Base-by-base conservation (phyloP, 257 asterid species). In the Striga asiatica region DNA sequence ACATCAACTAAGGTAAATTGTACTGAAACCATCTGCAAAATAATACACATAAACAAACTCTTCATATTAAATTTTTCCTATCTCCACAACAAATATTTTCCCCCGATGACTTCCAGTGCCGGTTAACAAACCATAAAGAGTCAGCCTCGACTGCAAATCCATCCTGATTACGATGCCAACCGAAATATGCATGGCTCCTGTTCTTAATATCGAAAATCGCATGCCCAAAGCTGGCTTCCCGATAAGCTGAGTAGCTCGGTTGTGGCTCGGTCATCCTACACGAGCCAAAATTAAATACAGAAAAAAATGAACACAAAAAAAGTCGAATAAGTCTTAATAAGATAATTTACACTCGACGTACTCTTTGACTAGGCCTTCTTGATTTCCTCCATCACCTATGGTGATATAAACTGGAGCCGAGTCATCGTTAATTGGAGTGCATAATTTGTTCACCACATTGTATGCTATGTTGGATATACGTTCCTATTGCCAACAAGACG, bases 371-470 rank as follows among this genome's bases (percentile, higher is more conserved):
- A 81, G 63, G 58, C 88, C 92, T 66, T 81, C 94, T 7, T 68
- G 82, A 64, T 81, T 84, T 37, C 94, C 94, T 61, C 92, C 88
- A 49, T 84, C 92, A 47, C 92, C 88, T 5, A 84, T 75, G 8
- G 88, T 81, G 13, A 81, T 77, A 16, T 84, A 81, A 2, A 81
- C 83, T 1, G 84, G 92, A n/a, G 92, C 88, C 16, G 84, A 79
- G 5, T 57, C 67, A 25, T 84, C 83, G 0, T 2, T 24, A n/a
- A 64, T 19, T 1, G 92, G 88, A 16, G 60, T 60, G 75, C 88
- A 81, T 2, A 50, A 22, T 4, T 76, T 81, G 47, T 84, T 84
- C 7, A 72, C 74, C 48, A 81, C 62, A 14, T 81, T 45, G 69
- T 79, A 84, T 0, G 66, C 76, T 34, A 79, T 55, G 56, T 84